Evolutionary conservation across 371 early-diverging fungal genomes (phyloP).

Genomic region (Mucor saturninus): DNA sequence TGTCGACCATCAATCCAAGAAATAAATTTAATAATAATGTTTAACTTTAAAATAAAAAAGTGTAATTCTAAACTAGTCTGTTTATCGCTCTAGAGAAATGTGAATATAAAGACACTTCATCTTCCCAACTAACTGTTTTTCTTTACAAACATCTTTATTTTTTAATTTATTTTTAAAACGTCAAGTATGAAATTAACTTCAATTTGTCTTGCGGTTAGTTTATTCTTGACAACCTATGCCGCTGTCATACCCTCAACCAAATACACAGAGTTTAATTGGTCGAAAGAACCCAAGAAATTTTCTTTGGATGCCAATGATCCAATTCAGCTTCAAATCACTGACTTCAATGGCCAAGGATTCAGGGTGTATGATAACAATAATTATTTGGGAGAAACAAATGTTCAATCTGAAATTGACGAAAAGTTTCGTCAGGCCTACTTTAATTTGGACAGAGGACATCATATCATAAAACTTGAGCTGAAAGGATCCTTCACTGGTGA

Average conservation of each 20-base stretch:
- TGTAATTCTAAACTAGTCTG: not conserved
- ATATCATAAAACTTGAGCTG: conserved; percentile 10
- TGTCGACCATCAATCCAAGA: conserved; percentile 38
- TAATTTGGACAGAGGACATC: conserved; percentile 7
- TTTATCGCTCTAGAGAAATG: not conserved
- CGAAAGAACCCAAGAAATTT: not conserved
- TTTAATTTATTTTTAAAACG: not conserved
- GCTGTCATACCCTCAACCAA: conserved; percentile 1
- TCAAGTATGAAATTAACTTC: conserved; percentile 9
- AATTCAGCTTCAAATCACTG: conserved; percentile 16
- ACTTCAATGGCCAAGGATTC: conserved; percentile 6
- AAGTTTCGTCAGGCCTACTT: conserved; percentile 12
- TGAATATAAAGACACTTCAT: not conserved
- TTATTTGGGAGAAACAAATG: conserved; percentile 10
- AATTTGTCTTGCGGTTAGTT: conserved; percentile 1
- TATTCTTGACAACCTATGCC: conserved; percentile 1
- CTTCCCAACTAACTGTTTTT: not conserved
- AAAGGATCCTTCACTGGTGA: not conserved
- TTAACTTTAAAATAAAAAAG: not conserved
- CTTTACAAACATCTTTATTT: not conserved
- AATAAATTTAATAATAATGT: not conserved
- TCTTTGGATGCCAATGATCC: not conserved
- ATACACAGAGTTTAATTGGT: conserved; percentile 16
- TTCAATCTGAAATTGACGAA: not conserved
- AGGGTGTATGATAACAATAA: conserved; percentile 10